Evolutionary conservation across 257 asterid genomes (phyloP).

Genomic region (Rehmannia glutinosa): DNA sequence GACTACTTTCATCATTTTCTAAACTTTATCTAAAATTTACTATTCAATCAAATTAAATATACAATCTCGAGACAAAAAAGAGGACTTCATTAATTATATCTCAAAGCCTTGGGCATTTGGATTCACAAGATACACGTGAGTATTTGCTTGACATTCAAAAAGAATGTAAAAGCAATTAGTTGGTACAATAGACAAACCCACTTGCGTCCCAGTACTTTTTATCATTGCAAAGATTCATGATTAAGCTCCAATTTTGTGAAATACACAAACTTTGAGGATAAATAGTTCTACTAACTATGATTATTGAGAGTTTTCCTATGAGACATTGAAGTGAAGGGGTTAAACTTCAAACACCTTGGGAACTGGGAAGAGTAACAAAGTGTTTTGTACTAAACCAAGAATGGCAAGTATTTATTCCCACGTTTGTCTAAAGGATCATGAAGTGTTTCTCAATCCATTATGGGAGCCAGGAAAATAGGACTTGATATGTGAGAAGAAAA

Average conservation of each 20-base stretch:
- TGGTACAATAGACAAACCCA: background rate
- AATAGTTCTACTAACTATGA: background rate
- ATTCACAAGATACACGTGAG: background rate
- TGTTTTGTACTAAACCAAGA: background rate
- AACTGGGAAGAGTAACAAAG: background rate
- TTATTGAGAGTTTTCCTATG: background rate
- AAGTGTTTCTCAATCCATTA: background rate
- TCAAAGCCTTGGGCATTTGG: background rate
- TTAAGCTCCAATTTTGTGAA: background rate
- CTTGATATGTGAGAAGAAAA: background rate
- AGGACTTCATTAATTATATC: background rate
- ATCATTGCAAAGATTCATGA: background rate
- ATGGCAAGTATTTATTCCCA: background rate
- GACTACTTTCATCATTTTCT: too few relatives aligned
- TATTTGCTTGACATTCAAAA: background rate
- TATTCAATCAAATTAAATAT: too few relatives aligned
- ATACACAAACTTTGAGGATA: background rate
- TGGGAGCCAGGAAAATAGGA: background rate
- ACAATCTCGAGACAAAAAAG: too few relatives aligned
- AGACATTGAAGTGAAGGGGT: background rate
- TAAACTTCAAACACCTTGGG: background rate
- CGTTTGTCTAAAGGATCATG: too few relatives aligned
- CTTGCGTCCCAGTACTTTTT: background rate
- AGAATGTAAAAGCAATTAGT: background rate
- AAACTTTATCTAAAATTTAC: too few relatives aligned